Evolutionary conservation across 2,329 filamentous ascomycete genomes (phyloP).

Genomic region (Diaporthe helianthi): DNA sequence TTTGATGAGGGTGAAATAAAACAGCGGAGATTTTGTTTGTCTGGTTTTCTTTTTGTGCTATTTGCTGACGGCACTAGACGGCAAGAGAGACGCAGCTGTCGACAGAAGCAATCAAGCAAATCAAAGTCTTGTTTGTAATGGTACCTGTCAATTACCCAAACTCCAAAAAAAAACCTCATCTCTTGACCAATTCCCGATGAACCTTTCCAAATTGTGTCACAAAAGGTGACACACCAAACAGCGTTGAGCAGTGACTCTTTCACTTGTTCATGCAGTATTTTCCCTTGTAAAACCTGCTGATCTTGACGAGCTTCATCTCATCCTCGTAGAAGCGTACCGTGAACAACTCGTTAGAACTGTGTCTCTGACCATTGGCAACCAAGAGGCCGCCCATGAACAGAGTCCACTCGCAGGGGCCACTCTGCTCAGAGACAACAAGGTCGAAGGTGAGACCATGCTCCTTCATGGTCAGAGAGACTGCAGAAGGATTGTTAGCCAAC

Average conservation of each 20-base stretch:
- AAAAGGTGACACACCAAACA: neutral
- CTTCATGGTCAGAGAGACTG: neutral
- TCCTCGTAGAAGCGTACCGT: constrained; percentile 1
- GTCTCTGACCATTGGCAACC: neutral
- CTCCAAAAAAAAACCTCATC: too few species aligned
- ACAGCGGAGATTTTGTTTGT: neutral
- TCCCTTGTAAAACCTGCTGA: neutral
- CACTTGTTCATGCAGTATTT: neutral
- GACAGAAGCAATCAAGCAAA: neutral
- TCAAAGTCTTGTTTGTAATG: neutral
- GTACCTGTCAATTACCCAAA: neutral
- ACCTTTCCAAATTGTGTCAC: neutral
- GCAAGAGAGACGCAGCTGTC: neutral
- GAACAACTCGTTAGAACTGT: neutral
- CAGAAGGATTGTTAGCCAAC: neutral
- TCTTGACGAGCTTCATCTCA: constrained; percentile 1
- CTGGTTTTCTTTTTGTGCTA: neutral
- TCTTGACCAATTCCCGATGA: neutral
- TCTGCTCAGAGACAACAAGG: neutral
- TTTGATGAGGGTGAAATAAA: neutral
- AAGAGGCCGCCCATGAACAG: constrained; percentile 13
- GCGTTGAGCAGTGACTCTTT: too few species aligned
- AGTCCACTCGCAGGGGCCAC: neutral
- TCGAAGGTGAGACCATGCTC: constrained; percentile 10
- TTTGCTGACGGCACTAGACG: neutral